Evolutionary conservation across 2,329 filamentous ascomycete species (phyloP), one percentile per base, ranked within the genome.

Genomic region (Apiospora saccharicola): DNA sequence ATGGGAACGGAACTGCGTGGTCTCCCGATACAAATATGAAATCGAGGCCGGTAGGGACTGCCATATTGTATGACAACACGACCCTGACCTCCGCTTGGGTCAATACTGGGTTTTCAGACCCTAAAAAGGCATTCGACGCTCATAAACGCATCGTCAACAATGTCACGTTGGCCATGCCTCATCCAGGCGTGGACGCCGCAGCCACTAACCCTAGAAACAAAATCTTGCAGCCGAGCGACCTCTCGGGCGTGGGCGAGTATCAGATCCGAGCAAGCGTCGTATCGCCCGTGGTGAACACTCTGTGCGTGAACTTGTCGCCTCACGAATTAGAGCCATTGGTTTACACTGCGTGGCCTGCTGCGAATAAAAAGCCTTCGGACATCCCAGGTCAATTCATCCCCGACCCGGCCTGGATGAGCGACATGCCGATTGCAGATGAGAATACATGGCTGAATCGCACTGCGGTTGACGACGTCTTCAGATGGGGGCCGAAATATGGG

Each of bases 131-230:
- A 0, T 91, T 86, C 4, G 78, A 84, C 5, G 78, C 85, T 14
- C 80, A 89, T 70, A 82, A 84, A 0, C 86, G 92, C 37, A 85
- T 92, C 49, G 84, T 96, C 76, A 93, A 95, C 79, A 95, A 95
- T 74, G 89, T 94, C 37, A 93, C 92, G 0, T 85, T 95, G 75
- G 92, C 93, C 0, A 92, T 95, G 87, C 94, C 94, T 0, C 94
- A 96, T 76, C 85, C 90, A 0, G 90, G 84, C 61, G 86, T 96
- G 0, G 90, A 92, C 46, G 81, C 85, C 16, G 93, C 93, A 0
- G 90, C 92, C 0, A 87, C 85, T 12, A 85, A 92, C 75, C 81
- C 85, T 0, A 79, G 82, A 12, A 96, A 96, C 76, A 80, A 82
- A 0, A 93, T 96, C 43, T 81, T 93, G 12, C 93, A 96, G 76